Conservation (phyloP, 1,284 basidiomycete genomes). For the Xerocomus nothofagi region DNA sequence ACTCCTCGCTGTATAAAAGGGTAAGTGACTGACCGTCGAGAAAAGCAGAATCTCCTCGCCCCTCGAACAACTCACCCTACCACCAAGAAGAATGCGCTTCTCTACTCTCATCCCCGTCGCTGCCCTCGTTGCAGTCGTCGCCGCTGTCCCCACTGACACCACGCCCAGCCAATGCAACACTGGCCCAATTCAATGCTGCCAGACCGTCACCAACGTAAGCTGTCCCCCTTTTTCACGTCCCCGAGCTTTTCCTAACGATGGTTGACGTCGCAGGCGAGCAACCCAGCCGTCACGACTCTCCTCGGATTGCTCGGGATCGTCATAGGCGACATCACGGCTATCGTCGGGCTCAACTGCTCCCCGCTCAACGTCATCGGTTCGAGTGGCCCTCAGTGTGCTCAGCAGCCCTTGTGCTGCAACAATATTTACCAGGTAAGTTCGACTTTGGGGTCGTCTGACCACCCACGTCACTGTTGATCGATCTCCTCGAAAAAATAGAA, state of each 20-base stretch:
- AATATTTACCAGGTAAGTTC: conserved; percentile 1
- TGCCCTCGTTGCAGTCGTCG: not conserved
- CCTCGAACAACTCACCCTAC: not conserved
- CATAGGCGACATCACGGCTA: no score
- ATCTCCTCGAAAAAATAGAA: not conserved
- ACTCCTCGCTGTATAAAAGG: conserved; percentile 10
- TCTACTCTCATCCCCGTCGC: conserved; percentile 4
- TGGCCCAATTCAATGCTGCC: conserved; percentile 11
- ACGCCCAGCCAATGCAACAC: conserved; percentile 6
- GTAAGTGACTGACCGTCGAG: not conserved
- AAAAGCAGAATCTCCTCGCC: not conserved
- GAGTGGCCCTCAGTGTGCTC: not conserved
- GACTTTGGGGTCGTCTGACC: not conserved
- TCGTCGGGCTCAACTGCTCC: conserved; percentile 5
- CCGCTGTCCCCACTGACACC: conserved; percentile 6
- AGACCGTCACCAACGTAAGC: not conserved
- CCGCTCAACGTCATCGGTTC: not conserved
- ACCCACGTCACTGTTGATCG: not conserved
- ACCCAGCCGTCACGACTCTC: not conserved
- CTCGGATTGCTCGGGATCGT: not conserved
- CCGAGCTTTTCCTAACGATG: not conserved
- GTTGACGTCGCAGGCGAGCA: not conserved
- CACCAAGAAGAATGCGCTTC: conserved; percentile 3
- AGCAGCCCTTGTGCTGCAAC: conserved; percentile 18
- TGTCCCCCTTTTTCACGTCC: not conserved